Percentiles rank a stretch among this genome's conserved stretches.
Conservation (phyloP, 768 basidiomycete genomes). For the Tricholoma bakamatsutake region DNA sequence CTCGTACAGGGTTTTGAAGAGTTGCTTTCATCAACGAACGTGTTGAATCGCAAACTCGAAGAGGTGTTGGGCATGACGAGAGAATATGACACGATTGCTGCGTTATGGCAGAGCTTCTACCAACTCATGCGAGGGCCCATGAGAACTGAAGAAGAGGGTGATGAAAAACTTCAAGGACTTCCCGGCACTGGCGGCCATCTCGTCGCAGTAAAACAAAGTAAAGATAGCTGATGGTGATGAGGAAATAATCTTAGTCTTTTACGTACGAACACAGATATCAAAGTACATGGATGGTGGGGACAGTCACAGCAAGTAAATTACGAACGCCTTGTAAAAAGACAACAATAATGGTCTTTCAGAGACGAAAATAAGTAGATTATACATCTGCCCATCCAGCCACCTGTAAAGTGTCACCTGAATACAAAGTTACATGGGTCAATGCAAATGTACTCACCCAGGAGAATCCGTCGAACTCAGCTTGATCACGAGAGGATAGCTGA, state of each 20-base stretch:
- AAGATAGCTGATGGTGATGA: conserved; percentile 6
- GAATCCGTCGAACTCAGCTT: conserved; percentile 95
- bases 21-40: conserved; percentile 77
- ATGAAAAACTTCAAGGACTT: conserved; percentile 34
- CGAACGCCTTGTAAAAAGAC: conserved; percentile 12
- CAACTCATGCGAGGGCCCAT: conserved; percentile 60
- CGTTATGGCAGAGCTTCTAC: conserved; percentile 79
- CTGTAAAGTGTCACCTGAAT: conserved; percentile 17
- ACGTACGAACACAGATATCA: conserved; percentile 28
- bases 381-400: conserved; percentile 59
- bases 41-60: conserved; percentile 85
- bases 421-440: not conserved
- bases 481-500: conserved; percentile 83
- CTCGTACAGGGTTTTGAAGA: conserved; percentile 76
- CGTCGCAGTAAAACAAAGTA: conserved; percentile 29
- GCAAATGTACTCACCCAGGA: conserved; percentile 63
- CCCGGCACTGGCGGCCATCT: conserved; percentile 74
- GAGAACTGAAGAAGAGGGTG: conserved; percentile 28
- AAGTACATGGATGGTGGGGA: conserved; percentile 29
- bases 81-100: conserved; percentile 86
- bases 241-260: conserved; percentile 12
- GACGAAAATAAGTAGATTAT: conserved; percentile 24
- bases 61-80: conserved; percentile 90
- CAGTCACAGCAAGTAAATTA: conserved; percentile 17
- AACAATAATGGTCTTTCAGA: conserved; percentile 19